phyloP scores from a whole-genome alignment of 768 basidiomycete genomes.

The Tricholoma flavovirens region DNA sequence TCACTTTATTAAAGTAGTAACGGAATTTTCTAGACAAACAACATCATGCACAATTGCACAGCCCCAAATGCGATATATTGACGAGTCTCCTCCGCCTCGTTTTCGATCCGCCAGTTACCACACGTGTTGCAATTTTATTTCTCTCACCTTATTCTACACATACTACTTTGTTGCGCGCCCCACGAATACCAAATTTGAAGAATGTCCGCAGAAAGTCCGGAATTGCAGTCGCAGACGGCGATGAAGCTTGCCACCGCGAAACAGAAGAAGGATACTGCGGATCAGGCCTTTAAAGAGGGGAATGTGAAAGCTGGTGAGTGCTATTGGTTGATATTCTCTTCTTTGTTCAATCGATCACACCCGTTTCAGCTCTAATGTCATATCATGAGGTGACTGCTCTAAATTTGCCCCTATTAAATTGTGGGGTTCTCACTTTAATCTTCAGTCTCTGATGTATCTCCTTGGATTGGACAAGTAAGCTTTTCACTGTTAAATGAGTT shows the following conservation, averaged over 20 bases:
- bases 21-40: background rate
- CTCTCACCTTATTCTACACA: background rate
- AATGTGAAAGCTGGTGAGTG: constrained; percentile 53
- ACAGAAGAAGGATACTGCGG: constrained; percentile 60
- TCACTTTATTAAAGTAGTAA: too few species aligned
- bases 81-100: background rate
- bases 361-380: constrained; percentile 49
- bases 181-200: background rate
- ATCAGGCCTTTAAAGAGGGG: constrained; percentile 65
- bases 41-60: background rate
- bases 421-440: constrained; percentile 3
- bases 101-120: background rate
- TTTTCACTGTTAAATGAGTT: background rate
- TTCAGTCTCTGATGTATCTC: constrained; percentile 65
- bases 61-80: background rate
- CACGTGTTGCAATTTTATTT: background rate
- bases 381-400: constrained; percentile 60
- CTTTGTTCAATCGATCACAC: constrained; percentile 2
- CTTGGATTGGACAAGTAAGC: constrained; percentile 74
- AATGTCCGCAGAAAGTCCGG: constrained; percentile 21
- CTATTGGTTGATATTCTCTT: background rate
- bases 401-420: background rate
- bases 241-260: constrained; percentile 56
- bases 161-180: background rate
- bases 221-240: constrained; percentile 25